Percentiles rank a stretch among this genome's conserved stretches.
These are phyloP conservation scores for Blastobotrys aristatus DNA, from an alignment of 1,139 yeast genomes.

Conservation along the genomic window DNA sequence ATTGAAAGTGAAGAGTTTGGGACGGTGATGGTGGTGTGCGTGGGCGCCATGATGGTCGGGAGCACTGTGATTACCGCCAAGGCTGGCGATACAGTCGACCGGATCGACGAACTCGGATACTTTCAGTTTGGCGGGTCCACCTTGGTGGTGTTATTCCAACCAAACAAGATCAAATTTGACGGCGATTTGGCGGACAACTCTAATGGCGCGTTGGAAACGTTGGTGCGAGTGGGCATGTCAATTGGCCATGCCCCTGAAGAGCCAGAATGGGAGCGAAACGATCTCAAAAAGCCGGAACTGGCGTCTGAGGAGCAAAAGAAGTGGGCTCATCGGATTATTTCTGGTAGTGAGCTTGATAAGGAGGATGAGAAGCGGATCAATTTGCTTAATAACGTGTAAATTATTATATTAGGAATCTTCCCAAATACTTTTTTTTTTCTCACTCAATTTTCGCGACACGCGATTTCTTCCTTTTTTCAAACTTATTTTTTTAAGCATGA, in stretches of 20 bases:
- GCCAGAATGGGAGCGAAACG: constrained; percentile 45
- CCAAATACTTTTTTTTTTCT: background rate
- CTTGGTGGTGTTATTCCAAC: constrained; percentile 54
- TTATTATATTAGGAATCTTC: too few relatives aligned
- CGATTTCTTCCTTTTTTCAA: background rate
- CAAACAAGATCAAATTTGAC: constrained; percentile 52
- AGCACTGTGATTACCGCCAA: constrained; percentile 70
- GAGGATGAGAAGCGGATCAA: constrained; percentile 6
- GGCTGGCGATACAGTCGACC: constrained; percentile 50
- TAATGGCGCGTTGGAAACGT: constrained; percentile 64
- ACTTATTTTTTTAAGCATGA: background rate
- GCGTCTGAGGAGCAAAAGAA: constrained; percentile 19
- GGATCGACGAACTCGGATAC: constrained; percentile 87
- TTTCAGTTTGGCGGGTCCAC: constrained; percentile 97
- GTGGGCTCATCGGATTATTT: constrained; percentile 18
- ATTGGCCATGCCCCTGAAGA: constrained; percentile 66
- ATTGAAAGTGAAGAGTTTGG: constrained; percentile 74
- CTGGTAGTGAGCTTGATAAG: constrained; percentile 14
- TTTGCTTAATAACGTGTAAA: constrained; percentile 3
- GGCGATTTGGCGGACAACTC: constrained; percentile 70
- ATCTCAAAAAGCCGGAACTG: constrained; percentile 17
- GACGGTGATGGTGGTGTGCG: constrained; percentile 67
- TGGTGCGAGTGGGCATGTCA: constrained; percentile 86
- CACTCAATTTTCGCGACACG: background rate
- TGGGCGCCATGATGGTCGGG: constrained; percentile 99